Evolutionary conservation across 192 early-diverging fungal genomes (phyloP), one percentile per base, ranked within the genome.

Genomic region (Kickxella alabastrina): DNA sequence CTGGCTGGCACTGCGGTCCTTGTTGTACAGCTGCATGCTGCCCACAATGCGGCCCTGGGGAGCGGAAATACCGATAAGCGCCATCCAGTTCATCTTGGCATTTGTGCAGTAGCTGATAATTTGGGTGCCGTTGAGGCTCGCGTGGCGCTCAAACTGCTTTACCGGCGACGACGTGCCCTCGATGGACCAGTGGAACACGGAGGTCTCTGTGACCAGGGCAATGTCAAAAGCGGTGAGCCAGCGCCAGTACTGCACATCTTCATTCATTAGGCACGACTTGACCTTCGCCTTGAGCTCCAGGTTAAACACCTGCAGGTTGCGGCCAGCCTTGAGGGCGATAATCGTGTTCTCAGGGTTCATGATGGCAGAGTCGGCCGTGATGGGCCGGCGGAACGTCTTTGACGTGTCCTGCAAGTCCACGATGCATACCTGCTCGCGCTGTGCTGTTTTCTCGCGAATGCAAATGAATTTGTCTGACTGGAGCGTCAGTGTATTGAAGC

Each of bases 391-490:
- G 48, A 89, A 79, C 27, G 93, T 74, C 59, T 90, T 88, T 41
- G 79, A 76, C 24, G 85, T 83, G 55, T 97, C 85, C 44, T 83
- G 80, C 79, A 99, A 78, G 77, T 99, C 96, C 28, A 98, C 81
- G 54, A 99, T 94, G 40, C 92, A 92, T 25, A 97, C 92, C 60
- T 92, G 90, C 77, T 88, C 88, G 57, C 82, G 83, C 54, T 88
- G 79, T 56, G 86, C 84, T 41, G 88, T 82, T 48, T 87, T 87
- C 64, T 98, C 96, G 42, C 96, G 89, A 26, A 97, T 85, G 79
- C 94, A 96, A 59, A 98, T 96, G 75, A 90, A 98, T 57, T 92
- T 89, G 75, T 98, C 94, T 8, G 93, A 96, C 69, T 98, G 92
- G 77, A 98, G 87, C 46, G 96, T 98, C 50, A 98, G 80, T 14